Base-by-base conservation (phyloP, 192 early-diverging fungal species). In the Diversispora epigaea region DNA sequence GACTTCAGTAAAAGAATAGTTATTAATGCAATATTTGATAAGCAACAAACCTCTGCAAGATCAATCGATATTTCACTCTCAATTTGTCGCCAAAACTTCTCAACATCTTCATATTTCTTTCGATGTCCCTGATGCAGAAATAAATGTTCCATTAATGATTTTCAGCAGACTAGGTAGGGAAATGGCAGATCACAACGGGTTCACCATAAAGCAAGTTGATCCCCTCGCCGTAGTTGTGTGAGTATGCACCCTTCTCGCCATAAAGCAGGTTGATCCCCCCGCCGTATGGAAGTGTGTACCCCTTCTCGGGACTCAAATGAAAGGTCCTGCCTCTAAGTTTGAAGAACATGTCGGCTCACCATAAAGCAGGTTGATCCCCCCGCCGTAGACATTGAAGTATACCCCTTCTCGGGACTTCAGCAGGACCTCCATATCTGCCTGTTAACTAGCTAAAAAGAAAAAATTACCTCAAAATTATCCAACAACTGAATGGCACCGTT, bases 281-380 rank as follows among this genome's bases (percentile, higher is more conserved):
- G n/a, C n/a, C n/a, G n/a, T n/a, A n/a, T n/a, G n/a, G n/a, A n/a
- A n/a, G n/a, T n/a, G n/a, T 43, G 45, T 67, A 4, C 45, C 45
- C 45, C 46, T 67, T 19, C 65, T 67, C 65, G 5, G 65, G 65
- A 67, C 65, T 67, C 17, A 15, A 67, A 49, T 7, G 15, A 22
- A 49, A 11, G 15, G 6, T 49, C 45, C 65, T 61, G 25, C 65
- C n/a, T 67, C 44, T 22, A 32, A 4, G 22, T 21, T 39, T 61
- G 49, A 3, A 9, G n/a, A 32, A 39, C 58, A 61, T 61, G 58
- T 3, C 58, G 58, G 58, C 11, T 21, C 32, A 61, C 58, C 58
- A 8, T 61, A 61, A 61, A 61, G 58, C 58, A n/a, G 58, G 58
- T 61, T 61, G n/a, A 52, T 17, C 58, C 32, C 58, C 58, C 58